Evolutionary conservation across 2,329 filamentous ascomycete species (phyloP).

Genomic region (Canariomyces notabilis): DNA sequence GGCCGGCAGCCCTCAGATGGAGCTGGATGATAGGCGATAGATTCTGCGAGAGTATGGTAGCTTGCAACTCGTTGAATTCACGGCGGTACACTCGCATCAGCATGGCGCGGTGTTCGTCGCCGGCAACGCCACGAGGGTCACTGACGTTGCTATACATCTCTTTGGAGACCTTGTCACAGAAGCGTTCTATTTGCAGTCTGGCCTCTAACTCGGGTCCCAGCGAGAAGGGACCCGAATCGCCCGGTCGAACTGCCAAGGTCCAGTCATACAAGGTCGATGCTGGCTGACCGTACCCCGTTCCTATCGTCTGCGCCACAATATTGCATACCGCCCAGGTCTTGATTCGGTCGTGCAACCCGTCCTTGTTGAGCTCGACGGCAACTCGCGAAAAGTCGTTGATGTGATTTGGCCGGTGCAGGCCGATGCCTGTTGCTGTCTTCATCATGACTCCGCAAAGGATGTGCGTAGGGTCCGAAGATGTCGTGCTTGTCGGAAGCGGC

Average conservation of each 20-base stretch:
- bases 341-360: constrained; percentile 73
- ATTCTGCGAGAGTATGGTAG: constrained; percentile 53
- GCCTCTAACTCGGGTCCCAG: constrained; percentile 60
- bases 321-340: constrained; percentile 83
- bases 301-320: constrained; percentile 73
- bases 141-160: constrained; percentile 75
- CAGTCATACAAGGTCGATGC: constrained; percentile 73
- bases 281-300: constrained; percentile 79
- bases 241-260: constrained; percentile 59
- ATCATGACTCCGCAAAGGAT: constrained; percentile 81
- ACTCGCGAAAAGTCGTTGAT: constrained; percentile 79
- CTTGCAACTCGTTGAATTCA: constrained; percentile 59
- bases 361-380: constrained; percentile 68
- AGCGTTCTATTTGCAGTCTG: constrained; percentile 65
- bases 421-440: constrained; percentile 79
- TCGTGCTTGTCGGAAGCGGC: constrained; percentile 78
- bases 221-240: constrained; percentile 55
- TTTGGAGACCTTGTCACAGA: constrained; percentile 72
- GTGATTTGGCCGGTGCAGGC: constrained; percentile 73
- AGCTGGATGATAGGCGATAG: constrained; percentile 57
- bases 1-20: constrained; percentile 65
- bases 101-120: constrained; percentile 62
- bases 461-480: constrained; percentile 74
- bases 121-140: constrained; percentile 64
- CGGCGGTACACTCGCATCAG: constrained; percentile 61